Conservation (phyloP, 2,329 filamentous ascomycete species). For the Aureobasidium sp. region DNA sequence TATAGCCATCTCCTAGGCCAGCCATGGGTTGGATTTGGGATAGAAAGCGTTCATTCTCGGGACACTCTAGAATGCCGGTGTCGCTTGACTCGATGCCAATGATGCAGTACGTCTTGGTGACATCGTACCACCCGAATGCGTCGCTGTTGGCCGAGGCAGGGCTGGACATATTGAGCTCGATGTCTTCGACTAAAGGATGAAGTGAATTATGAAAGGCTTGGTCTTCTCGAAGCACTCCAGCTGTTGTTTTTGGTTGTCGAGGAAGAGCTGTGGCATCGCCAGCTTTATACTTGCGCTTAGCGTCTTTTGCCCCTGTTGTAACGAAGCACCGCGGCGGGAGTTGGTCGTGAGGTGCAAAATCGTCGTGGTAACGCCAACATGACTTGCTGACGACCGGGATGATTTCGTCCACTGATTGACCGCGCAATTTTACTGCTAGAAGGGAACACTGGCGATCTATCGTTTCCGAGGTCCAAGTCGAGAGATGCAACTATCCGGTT, state of each 20-base stretch:
- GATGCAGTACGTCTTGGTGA: conserved; percentile 7
- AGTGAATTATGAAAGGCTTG: neutral
- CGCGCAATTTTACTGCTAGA: neutral
- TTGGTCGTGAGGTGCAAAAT: neutral
- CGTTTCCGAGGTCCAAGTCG: neutral
- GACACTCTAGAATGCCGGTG: neutral
- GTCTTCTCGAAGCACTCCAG: neutral
- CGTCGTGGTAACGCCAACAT: conserved; percentile 3
- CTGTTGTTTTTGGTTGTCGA: neutral
- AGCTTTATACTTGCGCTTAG: neutral
- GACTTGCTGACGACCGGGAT: neutral
- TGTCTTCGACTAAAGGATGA: neutral
- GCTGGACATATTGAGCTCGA: neutral
- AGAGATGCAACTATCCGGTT: neutral
- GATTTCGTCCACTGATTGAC: neutral
- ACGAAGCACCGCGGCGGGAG: conserved; percentile 6
- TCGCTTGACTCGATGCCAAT: neutral
- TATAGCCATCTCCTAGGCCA: neutral
- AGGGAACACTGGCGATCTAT: conserved; percentile 5
- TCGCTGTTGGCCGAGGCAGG: neutral
- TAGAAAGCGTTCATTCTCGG: conserved; percentile 1
- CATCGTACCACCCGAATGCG: neutral
- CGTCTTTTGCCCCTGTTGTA: neutral
- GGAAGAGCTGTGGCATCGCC: neutral
- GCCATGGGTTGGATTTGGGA: neutral